These are phyloP conservation scores for Fusarium sp. DNA, from an alignment of 2,329 filamentous ascomycete species.

Conservation along the genomic window DNA sequence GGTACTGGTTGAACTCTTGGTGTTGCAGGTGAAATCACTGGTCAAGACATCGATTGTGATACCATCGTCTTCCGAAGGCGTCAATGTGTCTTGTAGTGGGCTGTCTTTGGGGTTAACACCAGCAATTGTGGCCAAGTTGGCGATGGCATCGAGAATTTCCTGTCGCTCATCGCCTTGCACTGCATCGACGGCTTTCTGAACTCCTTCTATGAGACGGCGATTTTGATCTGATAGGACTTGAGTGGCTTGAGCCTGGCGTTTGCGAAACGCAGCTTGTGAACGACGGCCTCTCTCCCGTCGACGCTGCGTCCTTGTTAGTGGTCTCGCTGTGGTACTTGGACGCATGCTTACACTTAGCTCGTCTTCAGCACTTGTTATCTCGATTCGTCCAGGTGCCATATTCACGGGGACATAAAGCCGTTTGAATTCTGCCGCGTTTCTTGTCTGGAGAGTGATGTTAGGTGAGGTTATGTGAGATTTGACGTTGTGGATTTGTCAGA, in stretches of 20 bases:
- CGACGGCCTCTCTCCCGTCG: constrained; percentile 48
- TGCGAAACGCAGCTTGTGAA: constrained; percentile 49
- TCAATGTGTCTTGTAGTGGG: fast-evolving
- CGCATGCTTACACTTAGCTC: constrained; percentile 6
- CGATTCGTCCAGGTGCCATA: not conserved
- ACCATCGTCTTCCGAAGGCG: not conserved
- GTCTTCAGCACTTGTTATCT: not conserved
- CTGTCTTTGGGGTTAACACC: constrained; percentile 2
- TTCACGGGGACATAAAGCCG: not conserved
- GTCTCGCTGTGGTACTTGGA: not conserved
- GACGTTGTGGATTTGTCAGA: constrained; percentile 6
- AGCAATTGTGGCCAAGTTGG: constrained; percentile 7
- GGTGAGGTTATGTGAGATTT: not conserved
- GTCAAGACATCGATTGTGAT: not conserved
- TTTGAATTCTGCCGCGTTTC: not conserved
- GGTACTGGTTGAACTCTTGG: not conserved
- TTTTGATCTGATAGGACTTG: constrained; percentile 39
- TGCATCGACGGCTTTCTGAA: constrained; percentile 5
- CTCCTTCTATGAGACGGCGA: constrained; percentile 4
- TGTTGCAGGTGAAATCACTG: not conserved
- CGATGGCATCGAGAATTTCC: constrained; percentile 16
- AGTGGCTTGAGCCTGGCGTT: constrained; percentile 41
- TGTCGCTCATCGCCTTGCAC: constrained; percentile 13
- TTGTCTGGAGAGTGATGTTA: not conserved
- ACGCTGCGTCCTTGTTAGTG: constrained; percentile 9